phyloP scores from a whole-genome alignment of 1,284 basidiomycete genomes.

The Moesziomyces globuligerus region DNA sequence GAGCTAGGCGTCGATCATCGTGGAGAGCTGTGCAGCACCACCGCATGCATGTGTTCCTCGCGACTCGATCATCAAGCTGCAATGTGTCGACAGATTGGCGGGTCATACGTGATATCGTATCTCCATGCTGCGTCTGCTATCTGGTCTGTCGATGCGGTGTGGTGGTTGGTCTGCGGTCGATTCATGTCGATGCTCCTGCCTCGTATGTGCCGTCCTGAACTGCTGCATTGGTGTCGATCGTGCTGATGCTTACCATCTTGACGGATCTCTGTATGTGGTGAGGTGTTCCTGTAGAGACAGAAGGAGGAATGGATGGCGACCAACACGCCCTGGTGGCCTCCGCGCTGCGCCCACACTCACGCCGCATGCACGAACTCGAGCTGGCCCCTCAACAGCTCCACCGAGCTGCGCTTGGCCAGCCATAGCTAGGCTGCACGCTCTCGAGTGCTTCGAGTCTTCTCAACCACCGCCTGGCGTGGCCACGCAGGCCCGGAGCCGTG shows the following conservation, averaged over 20 bases:
- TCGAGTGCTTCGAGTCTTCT: no score
- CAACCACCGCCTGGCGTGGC: no score
- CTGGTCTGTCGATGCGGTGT: not conserved
- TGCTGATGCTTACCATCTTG: slow-evolving; percentile 56
- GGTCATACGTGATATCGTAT: no score
- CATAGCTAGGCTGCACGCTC: not conserved
- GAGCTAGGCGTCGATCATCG: no score
- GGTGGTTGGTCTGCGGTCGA: not conserved
- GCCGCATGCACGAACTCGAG: not conserved
- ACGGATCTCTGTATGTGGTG: slow-evolving; percentile 50
- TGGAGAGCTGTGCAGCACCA: no score
- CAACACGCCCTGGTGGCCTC: slow-evolving; percentile 10
- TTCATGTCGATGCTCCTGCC: not conserved
- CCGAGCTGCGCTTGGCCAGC: not conserved
- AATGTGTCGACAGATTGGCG: no score
- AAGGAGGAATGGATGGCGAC: slow-evolving; percentile 36
- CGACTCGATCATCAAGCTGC: no score
- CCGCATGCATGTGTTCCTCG: no score
- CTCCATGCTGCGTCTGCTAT: no score
- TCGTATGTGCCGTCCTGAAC: slow-evolving; percentile 1
- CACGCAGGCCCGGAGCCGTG: no score
- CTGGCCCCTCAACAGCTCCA: not conserved
- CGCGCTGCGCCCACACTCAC: slow-evolving; percentile 1
- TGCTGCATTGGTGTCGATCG: slow-evolving; percentile 8
- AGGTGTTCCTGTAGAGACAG: slow-evolving; percentile 44